Conservation (phyloP, 305 asterid species). For the Fraxinus baroniana region DNA sequence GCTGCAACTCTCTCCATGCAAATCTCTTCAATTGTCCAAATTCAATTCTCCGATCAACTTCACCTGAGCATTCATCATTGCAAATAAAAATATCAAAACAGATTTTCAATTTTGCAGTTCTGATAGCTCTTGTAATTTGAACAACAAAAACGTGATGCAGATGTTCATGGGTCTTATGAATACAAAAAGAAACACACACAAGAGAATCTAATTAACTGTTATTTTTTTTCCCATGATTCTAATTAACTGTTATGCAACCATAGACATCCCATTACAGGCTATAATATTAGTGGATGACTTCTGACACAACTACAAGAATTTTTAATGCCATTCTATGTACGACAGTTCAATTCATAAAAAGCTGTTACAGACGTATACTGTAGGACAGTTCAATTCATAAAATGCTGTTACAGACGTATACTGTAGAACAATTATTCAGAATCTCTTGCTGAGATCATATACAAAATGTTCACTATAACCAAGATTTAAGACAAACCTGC, state of each 20-base stretch:
- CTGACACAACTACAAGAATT: neutral
- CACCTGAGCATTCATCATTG: constrained; percentile 49
- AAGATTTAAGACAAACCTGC: constrained; percentile 55
- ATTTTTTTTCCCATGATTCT: neutral
- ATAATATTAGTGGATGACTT: neutral
- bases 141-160: neutral
- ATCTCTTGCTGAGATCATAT: neutral
- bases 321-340: neutral
- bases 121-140: neutral
- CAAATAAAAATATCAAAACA: constrained; percentile 1
- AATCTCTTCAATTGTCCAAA: constrained; percentile 95
- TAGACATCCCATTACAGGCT: neutral
- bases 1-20: constrained; percentile 89
- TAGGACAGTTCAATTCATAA: neutral
- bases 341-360: neutral
- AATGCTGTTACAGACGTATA: neutral
- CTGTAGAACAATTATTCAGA: neutral
- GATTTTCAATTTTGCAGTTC: neutral
- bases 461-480: neutral
- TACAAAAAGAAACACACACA: neutral
- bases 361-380: neutral
- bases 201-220: neutral
- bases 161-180: neutral
- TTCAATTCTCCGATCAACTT: constrained; percentile 79
- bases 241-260: neutral